Base-by-base conservation (phyloP, 1,284 basidiomycete species). In the Albatrellus sp. region DNA sequence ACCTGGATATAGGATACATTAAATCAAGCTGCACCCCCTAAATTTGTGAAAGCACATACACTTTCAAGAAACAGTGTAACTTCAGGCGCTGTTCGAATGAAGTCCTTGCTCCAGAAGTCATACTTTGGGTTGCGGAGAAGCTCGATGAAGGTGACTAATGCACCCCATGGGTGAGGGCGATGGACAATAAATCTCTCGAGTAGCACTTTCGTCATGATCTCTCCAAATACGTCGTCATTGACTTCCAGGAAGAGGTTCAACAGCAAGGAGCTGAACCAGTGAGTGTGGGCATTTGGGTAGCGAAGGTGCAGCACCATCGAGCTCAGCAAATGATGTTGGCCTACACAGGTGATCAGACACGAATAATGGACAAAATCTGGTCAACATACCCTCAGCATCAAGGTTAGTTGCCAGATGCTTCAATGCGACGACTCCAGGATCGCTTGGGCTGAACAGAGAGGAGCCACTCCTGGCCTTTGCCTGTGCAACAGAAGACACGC, bases 101-200 rank as follows among this genome's bases (percentile, higher is more conserved):
- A 90, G 47, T 84, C 80, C 58, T 83, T 85, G 68, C 68, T 80
- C 84, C 86, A 88, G 68, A 90, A 90, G 50, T 86, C 83, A 55
- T 89, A 89, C 64, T 82, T 86, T 44, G 75, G 73, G 61, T 88
- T 89, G 50, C 80, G 76, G 43, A 93, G 74, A 48, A 94, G 67
- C 66, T 96, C 90, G 55, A 93, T 90, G 66, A 98, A 96, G 2
- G 90, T 91, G 54, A 90, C 80, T 50, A 97, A 66, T 37, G 92
- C 80, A 47, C 93, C 94, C 90, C 92, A 98, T n/a, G 94, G 92
- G 57, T 98, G 93, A 44, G 94, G 94, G 37, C 90, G 81, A 58
- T 91, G 80, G 45, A 91, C 91, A 48, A 98, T 78, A 64, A 97
- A 86, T 33, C 94, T 80, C 61, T 98, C 93, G 53, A 98, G 71